Evolutionary conservation across 148 eudicot species (phyloP).

Genomic region (Rhododendron vialii): DNA sequence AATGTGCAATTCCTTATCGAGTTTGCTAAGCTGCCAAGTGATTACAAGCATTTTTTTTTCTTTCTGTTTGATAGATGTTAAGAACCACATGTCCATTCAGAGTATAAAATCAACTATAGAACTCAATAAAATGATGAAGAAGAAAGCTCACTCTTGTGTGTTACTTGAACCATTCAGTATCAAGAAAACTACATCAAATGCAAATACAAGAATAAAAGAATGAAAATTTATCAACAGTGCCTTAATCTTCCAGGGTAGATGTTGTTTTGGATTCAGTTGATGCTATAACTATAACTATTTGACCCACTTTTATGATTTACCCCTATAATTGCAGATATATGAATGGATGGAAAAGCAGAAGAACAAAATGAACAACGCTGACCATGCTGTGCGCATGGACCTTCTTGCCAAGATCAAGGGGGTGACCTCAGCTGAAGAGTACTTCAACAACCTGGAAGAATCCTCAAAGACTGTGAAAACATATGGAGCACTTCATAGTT

Average conservation of each 20-base stretch:
- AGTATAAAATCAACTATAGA: too few species aligned
- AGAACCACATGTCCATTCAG: too few species aligned
- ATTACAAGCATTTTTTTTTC: too few species aligned
- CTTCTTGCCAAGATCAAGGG: slow-evolving; percentile 46
- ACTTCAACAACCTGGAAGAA: slow-evolving; percentile 35
- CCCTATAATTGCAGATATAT: slow-evolving; percentile 28
- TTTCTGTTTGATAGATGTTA: too few species aligned
- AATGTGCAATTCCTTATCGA: too few species aligned
- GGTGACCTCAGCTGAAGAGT: slow-evolving; percentile 39
- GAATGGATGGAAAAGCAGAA: slow-evolving; percentile 47
- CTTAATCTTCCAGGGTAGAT: not conserved
- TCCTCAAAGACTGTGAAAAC: slow-evolving; percentile 41
- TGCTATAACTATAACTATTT: not conserved
- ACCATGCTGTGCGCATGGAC: slow-evolving; percentile 44
- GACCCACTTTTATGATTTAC: not conserved
- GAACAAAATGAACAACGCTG: slow-evolving; percentile 28
- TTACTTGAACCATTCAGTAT: not conserved
- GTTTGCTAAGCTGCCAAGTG: too few species aligned
- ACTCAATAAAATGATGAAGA: too few species aligned
- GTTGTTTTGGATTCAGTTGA: not conserved
- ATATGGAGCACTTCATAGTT: slow-evolving; percentile 49
- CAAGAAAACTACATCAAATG: not conserved
- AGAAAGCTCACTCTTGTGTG: not conserved
- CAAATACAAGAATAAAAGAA: not conserved
- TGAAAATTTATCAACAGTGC: not conserved